Conservation (phyloP, 805 yeast genomes). For the Pichia phayaonensis region DNA sequence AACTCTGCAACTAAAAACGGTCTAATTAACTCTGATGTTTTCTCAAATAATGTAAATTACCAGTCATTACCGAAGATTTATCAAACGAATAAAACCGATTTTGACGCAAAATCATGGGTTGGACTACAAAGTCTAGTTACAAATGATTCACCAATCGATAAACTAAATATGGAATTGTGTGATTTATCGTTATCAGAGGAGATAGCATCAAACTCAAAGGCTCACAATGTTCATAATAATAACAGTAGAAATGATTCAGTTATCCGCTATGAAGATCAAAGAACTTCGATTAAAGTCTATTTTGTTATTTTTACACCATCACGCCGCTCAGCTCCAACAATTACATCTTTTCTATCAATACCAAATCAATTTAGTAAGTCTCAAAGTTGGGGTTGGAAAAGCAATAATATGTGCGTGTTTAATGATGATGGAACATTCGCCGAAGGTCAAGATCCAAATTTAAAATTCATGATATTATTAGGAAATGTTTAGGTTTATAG, state of each 20-base stretch:
- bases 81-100: background rate
- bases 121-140: background rate
- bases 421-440: slow-evolving; percentile 41
- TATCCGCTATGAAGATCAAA: slow-evolving; percentile 36
- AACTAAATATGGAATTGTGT: slow-evolving; percentile 14
- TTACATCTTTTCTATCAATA: slow-evolving; percentile 48
- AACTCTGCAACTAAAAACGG: slow-evolving; percentile 34
- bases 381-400: slow-evolving; percentile 60
- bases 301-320: slow-evolving; percentile 51
- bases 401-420: slow-evolving; percentile 45
- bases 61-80: slow-evolving; percentile 18
- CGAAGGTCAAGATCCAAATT: slow-evolving; percentile 35
- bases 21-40: slow-evolving; percentile 32
- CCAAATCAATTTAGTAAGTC: slow-evolving; percentile 45
- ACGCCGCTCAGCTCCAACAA: slow-evolving; percentile 34
- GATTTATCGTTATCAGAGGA: slow-evolving; percentile 18
- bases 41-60: slow-evolving; percentile 22
- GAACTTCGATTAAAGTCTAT: slow-evolving; percentile 40
- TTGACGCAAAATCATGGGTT: background rate
- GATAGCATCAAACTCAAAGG: background rate
- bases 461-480: slow-evolving; percentile 43
- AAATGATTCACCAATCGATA: slow-evolving; percentile 12
- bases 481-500: slow-evolving; percentile 32
- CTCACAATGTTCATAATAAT: background rate
- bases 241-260: background rate